Conservation (phyloP, 768 basidiomycete species). For the Mycena polygramma region DNA sequence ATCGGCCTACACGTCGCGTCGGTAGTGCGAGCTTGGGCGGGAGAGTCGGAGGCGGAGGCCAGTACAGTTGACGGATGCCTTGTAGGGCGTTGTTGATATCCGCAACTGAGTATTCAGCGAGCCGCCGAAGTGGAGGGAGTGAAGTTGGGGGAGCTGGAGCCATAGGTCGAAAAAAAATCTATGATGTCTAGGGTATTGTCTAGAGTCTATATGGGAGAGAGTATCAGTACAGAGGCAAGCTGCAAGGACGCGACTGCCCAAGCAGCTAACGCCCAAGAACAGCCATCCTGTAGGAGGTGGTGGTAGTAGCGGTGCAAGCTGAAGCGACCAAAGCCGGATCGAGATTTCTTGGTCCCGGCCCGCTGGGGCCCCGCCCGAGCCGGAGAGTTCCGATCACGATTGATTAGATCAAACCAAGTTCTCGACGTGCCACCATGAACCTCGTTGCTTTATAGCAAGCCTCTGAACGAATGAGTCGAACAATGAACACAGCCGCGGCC, state of each 20-base stretch:
- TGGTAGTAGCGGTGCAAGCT: conserved; percentile 3
- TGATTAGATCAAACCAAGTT: too few species aligned
- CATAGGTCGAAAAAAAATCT: conserved; percentile 37
- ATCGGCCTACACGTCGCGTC: conserved; percentile 43
- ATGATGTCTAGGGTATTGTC: conserved; percentile 44
- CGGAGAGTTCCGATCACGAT: background rate
- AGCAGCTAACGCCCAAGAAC: conserved; percentile 66
- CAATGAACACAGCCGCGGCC: conserved; percentile 14
- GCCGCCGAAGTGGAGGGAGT: conserved; percentile 69
- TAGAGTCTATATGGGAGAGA: conserved; percentile 31
- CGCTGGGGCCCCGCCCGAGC: too few species aligned
- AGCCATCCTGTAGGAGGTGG: conserved; percentile 55
- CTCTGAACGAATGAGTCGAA: background rate
- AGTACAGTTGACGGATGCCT: conserved; percentile 66
- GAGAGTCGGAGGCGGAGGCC: conserved; percentile 50
- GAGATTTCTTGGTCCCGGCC: too few species aligned
- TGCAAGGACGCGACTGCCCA: conserved; percentile 55
- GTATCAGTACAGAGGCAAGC: conserved; percentile 43
- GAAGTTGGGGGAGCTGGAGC: conserved; percentile 58
- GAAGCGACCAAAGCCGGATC: background rate
- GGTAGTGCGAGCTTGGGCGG: conserved; percentile 46
- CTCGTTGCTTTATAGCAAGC: too few species aligned
- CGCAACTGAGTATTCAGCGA: conserved; percentile 50
- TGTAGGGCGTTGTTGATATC: conserved; percentile 56
- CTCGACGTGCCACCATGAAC: background rate